phyloP scores from a whole-genome alignment of 495 filamentous ascomycete genomes.

The Daldinia decipiens region DNA sequence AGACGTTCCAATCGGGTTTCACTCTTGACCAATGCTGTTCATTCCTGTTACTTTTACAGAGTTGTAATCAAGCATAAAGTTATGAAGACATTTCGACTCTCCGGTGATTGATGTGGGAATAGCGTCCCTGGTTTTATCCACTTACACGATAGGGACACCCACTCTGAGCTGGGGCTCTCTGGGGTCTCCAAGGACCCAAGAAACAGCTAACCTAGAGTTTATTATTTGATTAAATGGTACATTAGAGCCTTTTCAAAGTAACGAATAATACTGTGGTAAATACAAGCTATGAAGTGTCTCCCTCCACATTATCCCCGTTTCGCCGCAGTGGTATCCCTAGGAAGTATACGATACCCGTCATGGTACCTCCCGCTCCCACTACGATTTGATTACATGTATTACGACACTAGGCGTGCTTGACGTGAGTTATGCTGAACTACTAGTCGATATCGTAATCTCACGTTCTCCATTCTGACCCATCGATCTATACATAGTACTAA shows the following conservation, averaged over 20 bases:
- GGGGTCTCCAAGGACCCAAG: constrained; percentile 40
- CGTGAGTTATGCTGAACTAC: constrained; percentile 26
- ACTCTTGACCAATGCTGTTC: not conserved
- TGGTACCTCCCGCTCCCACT: constrained; percentile 25
- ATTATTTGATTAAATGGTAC: constrained; percentile 40
- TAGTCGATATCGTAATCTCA: constrained; percentile 39
- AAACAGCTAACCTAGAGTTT: constrained; percentile 33
- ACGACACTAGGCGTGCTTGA: constrained; percentile 13
- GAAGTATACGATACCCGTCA: constrained; percentile 36
- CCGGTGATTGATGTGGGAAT: constrained; percentile 39
- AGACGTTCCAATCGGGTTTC: constrained; percentile 5
- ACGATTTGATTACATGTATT: constrained; percentile 27
- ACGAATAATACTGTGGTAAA: constrained; percentile 32
- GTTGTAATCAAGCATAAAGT: constrained; percentile 40
- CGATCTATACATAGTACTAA: constrained; percentile 21
- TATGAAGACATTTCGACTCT: constrained; percentile 28
- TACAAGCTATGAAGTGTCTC: constrained; percentile 26
- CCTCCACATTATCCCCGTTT: constrained; percentile 43
- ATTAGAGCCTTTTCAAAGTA: constrained; percentile 18
- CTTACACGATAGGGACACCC: constrained; percentile 24
- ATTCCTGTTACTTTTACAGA: constrained; percentile 32
- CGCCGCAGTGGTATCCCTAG: constrained; percentile 36
- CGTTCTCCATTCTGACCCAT: constrained; percentile 34
- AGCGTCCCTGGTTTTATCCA: constrained; percentile 20
- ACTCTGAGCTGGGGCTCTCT: constrained; percentile 35